Evolutionary conservation across 345 rosid genomes (phyloP).

Genomic region (Lepidium aucheri): DNA sequence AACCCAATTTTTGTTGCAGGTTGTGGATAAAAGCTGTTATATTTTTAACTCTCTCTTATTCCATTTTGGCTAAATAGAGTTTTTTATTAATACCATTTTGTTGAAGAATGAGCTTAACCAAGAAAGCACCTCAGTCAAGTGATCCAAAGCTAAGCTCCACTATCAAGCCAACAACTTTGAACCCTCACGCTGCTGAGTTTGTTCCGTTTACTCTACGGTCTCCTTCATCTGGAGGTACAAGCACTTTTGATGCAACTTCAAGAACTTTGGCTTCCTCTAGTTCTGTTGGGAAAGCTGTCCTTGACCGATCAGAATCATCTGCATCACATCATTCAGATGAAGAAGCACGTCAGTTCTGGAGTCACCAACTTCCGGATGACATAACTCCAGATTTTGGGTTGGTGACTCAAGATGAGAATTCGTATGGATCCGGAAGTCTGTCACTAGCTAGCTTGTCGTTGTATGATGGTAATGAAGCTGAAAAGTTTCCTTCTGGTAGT

Average conservation of each 20-base stretch:
- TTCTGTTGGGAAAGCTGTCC: slow-evolving; percentile 52
- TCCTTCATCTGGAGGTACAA: slow-evolving; percentile 44
- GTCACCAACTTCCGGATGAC: slow-evolving; percentile 91
- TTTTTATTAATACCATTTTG: neutral
- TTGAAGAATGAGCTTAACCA: slow-evolving; percentile 79
- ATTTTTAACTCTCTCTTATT: neutral
- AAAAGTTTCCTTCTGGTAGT: slow-evolving; percentile 44
- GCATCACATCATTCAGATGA: slow-evolving; percentile 81
- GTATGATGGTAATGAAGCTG: slow-evolving; percentile 43
- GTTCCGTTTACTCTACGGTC: slow-evolving; percentile 71
- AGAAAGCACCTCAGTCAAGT: slow-evolving; percentile 56
- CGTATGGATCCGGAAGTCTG: slow-evolving; percentile 52
- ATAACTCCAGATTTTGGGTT: slow-evolving; percentile 91
- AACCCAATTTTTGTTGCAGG: slow-evolving; percentile 39
- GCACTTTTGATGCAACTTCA: slow-evolving; percentile 34
- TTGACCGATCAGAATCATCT: slow-evolving; percentile 69
- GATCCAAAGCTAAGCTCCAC: slow-evolving; percentile 45
- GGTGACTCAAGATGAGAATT: slow-evolving; percentile 55
- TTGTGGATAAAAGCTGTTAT: slow-evolving; percentile 39
- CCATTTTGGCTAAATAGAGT: neutral
- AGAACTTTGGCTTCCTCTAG: slow-evolving; percentile 48
- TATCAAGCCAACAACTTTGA: slow-evolving; percentile 64
- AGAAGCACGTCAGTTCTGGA: slow-evolving; percentile 88
- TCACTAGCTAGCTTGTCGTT: slow-evolving; percentile 74
- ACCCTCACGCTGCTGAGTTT: slow-evolving; percentile 96